Evolutionary conservation across 2,329 filamentous ascomycete species (phyloP).

Genomic region (Xylogone sp.): DNA sequence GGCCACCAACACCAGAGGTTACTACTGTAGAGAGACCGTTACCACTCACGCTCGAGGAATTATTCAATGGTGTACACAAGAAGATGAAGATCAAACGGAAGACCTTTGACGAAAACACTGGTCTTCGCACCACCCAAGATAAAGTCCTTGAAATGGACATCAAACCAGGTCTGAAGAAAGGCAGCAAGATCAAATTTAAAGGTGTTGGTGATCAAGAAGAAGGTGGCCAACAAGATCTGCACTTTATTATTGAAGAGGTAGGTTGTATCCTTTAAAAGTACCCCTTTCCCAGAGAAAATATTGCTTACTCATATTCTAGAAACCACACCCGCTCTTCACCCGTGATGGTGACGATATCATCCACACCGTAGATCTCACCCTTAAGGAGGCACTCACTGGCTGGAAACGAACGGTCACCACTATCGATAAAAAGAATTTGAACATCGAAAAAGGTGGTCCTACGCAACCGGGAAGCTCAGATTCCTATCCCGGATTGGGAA

Average conservation of each 20-base stretch:
- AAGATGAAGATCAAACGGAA: conserved; percentile 99
- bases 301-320: conserved; percentile 54
- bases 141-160: conserved; percentile 92
- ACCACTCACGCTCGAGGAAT: conserved; percentile 78
- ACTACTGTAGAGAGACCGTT: conserved; percentile 86
- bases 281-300: conserved; percentile 1
- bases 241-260: conserved; percentile 94
- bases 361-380: conserved; percentile 72
- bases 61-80: conserved; percentile 84
- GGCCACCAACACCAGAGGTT: conserved; percentile 70
- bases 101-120: conserved; percentile 75
- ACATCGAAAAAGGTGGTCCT: conserved; percentile 74
- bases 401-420: conserved; percentile 91
- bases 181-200: conserved; percentile 97
- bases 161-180: conserved; percentile 92
- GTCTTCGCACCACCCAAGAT: conserved; percentile 83
- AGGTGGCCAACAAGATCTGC: conserved; percentile 89
- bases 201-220: conserved; percentile 98
- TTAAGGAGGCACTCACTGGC: conserved; percentile 92
- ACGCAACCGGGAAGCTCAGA: conserved; percentile 83
- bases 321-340: conserved; percentile 78
- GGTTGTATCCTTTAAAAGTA: conserved; percentile 28
- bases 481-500: conserved; percentile 78
- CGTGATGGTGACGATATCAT: conserved; percentile 87
- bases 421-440: conserved; percentile 85